Evolutionary conservation across 2,329 filamentous ascomycete species (phyloP).

Genomic region (Hymenoscyphus fraxineus): DNA sequence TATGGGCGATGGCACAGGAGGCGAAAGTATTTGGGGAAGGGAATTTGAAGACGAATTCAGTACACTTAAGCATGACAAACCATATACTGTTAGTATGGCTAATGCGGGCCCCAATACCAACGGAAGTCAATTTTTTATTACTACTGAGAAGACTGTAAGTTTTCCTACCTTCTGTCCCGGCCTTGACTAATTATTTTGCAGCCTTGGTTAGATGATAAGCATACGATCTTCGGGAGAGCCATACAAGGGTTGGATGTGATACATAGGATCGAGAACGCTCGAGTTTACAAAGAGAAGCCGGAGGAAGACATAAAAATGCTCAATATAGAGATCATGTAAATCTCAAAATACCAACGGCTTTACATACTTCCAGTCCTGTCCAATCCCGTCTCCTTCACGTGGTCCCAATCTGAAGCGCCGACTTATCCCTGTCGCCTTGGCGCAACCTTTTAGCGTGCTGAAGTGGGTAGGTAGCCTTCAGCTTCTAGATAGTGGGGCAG

Average conservation of each 20-base stretch:
- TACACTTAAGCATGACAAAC: conserved; percentile 86
- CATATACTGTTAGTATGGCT: conserved; percentile 96
- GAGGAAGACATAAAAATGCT: conserved; percentile 97
- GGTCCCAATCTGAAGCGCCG: background rate
- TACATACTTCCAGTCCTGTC: background rate
- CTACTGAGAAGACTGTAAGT: conserved; percentile 86
- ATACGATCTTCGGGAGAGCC: conserved; percentile 91
- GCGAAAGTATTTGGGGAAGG: conserved; percentile 87
- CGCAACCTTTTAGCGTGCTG: conserved; percentile 5
- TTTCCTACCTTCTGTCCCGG: conserved; percentile 1
- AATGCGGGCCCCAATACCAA: conserved; percentile 96
- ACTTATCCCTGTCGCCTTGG: conserved; percentile 10
- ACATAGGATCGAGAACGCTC: conserved; percentile 89
- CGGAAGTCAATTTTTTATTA: conserved; percentile 97
- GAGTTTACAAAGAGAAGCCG: conserved; percentile 85
- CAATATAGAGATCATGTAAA: conserved; percentile 57
- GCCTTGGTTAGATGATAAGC: conserved; percentile 92
- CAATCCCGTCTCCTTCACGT: background rate
- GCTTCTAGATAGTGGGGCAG: too few relatives aligned
- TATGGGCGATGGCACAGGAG: conserved; percentile 82
- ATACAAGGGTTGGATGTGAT: conserved; percentile 90
- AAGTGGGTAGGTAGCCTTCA: background rate
- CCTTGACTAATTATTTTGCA: conserved; percentile 34
- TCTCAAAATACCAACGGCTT: background rate
- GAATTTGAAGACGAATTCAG: conserved; percentile 95